Percentiles rank a stretch among this genome's conserved stretches.
Evolutionary conservation across 331 rosid genomes (phyloP).

Genomic region (Quercus phellos): DNA sequence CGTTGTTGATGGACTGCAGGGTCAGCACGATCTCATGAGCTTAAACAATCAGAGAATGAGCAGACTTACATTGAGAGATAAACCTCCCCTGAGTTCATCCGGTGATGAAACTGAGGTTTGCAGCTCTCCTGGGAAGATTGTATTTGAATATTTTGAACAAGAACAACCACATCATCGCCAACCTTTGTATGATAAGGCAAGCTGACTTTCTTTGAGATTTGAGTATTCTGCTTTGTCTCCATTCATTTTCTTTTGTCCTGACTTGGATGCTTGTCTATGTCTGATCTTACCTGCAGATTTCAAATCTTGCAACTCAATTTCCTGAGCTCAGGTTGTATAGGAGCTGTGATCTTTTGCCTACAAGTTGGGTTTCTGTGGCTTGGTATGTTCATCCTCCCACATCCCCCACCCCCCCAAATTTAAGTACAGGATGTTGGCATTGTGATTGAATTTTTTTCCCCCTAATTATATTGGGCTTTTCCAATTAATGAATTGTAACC

Average conservation of each 20-base stretch:
- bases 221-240: neutral
- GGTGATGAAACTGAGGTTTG: conserved; percentile 40
- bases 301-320: conserved; percentile 38
- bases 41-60: conserved; percentile 29
- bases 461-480: neutral
- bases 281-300: conserved; percentile 29
- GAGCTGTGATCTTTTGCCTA: conserved; percentile 50
- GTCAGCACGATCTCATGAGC: conserved; percentile 17
- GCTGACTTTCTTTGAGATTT: conserved; percentile 5
- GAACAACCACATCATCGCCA: conserved; percentile 43
- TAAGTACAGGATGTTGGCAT: neutral
- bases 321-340: conserved; percentile 37
- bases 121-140: conserved; percentile 26
- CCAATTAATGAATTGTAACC: conserved; percentile 1
- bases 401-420: neutral
- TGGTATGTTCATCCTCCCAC: conserved; percentile 25
- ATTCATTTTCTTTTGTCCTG: neutral
- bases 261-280: conserved; percentile 14
- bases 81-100: conserved; percentile 26
- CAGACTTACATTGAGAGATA: conserved; percentile 32
- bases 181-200: conserved; percentile 52
- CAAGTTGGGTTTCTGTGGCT: conserved; percentile 74
- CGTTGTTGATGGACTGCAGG: conserved; percentile 23
- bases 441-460: neutral
- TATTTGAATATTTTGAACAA: conserved; percentile 42